phyloP scores from a whole-genome alignment of 2,329 filamentous ascomycete species.

The Ascochyta clinopodiicola region DNA sequence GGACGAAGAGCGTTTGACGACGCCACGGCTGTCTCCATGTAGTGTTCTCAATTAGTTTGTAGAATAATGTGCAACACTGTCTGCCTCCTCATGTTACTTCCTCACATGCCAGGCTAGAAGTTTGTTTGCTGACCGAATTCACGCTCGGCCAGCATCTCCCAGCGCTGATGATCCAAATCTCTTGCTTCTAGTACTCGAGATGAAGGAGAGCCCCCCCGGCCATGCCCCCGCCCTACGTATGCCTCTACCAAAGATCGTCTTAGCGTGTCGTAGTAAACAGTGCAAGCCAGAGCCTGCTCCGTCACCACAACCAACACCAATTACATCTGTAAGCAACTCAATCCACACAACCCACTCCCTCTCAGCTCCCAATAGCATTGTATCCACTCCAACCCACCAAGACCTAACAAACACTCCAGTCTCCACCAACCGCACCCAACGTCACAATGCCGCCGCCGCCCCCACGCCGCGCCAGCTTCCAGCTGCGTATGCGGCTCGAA shows the following conservation, averaged over 20 bases:
- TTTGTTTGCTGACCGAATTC: background rate
- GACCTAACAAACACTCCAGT: background rate
- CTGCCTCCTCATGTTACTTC: background rate
- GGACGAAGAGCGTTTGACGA: background rate
- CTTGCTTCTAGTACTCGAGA: background rate
- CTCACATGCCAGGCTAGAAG: too few species aligned
- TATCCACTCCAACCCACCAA: background rate
- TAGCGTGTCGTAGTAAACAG: background rate
- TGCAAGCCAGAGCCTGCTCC: background rate
- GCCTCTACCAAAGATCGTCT: background rate
- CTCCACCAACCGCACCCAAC: too few species aligned
- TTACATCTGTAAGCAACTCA: background rate
- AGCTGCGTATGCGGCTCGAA: background rate
- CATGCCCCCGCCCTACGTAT: background rate
- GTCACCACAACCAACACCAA: background rate
- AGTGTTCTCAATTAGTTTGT: background rate
- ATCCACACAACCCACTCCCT: too few species aligned
- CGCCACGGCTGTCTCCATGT: background rate
- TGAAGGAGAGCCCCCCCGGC: background rate
- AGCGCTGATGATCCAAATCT: too few species aligned
- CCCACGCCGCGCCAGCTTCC: background rate
- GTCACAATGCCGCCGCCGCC: background rate
- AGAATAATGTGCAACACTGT: background rate
- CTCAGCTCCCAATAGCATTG: too few species aligned
- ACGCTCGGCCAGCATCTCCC: background rate